Evolutionary conservation across 129 eudicot genomes (phyloP).

Genomic region (Flaveria robusta): DNA sequence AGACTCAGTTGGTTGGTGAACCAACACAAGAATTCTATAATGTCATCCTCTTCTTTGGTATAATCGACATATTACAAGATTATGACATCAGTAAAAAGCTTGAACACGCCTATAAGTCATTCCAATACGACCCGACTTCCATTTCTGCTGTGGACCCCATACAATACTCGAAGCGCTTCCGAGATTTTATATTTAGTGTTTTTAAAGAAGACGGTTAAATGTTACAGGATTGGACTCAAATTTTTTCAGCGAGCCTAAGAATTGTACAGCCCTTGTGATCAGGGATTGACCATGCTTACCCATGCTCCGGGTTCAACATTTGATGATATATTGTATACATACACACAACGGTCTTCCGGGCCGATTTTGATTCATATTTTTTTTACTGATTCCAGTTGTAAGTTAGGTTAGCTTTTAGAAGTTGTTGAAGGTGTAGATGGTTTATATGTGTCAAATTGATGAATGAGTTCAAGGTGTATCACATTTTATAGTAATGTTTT

Average conservation of each 20-base stretch:
- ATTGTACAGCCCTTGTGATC: slow-evolving; percentile 34
- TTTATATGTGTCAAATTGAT: slow-evolving; percentile 9
- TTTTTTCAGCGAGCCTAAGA: slow-evolving; percentile 34
- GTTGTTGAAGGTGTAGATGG: slow-evolving; percentile 30
- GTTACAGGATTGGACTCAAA: slow-evolving; percentile 24
- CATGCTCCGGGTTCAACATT: slow-evolving; percentile 13
- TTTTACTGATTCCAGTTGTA: slow-evolving; percentile 24
- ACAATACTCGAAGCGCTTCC: slow-evolving; percentile 74
- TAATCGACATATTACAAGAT: slow-evolving; percentile 83
- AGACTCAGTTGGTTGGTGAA: slow-evolving; percentile 60
- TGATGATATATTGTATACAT: slow-evolving; percentile 28
- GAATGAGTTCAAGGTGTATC: slow-evolving; percentile 24
- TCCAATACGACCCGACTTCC: slow-evolving; percentile 72
- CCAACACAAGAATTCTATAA: slow-evolving; percentile 62
- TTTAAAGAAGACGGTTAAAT: slow-evolving; percentile 59
- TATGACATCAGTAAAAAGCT: slow-evolving; percentile 86
- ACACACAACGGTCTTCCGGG: slow-evolving; percentile 10
- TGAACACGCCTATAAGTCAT: slow-evolving; percentile 78
- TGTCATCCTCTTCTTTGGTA: slow-evolving; percentile 63
- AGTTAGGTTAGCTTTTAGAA: slow-evolving; percentile 23
- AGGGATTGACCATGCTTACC: not conserved
- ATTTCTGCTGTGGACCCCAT: slow-evolving; percentile 83
- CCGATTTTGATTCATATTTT: slow-evolving; percentile 28
- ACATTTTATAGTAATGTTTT: not conserved
- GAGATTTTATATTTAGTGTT: slow-evolving; percentile 62